A percentile compares a stretch with the other conserved stretches of the same genome.
These are phyloP conservation scores for Curvularia spicifera DNA, from an alignment of 2,329 filamentous ascomycete species.

Conservation along the genomic window DNA sequence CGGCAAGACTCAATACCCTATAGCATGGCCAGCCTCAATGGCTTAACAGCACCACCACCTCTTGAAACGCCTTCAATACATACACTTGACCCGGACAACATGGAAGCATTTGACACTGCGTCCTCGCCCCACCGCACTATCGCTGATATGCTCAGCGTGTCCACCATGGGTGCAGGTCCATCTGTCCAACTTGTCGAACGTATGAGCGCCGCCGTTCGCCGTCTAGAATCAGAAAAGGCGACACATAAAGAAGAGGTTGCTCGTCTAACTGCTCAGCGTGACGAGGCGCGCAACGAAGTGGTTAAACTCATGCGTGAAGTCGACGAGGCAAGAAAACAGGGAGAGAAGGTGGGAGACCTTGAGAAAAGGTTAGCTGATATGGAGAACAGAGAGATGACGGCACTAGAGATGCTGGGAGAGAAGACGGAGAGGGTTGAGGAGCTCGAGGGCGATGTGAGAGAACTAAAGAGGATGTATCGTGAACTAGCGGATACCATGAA, in stretches of 20 bases:
- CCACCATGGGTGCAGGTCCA: constrained; percentile 87
- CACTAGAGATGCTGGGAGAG: constrained; percentile 92
- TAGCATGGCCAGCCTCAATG: constrained; percentile 46
- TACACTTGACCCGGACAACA: constrained; percentile 49
- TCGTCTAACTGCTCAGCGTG: constrained; percentile 81
- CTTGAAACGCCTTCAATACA: constrained; percentile 57
- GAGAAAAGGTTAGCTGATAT: constrained; percentile 72
- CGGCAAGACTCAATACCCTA: constrained; percentile 47
- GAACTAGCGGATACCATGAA: constrained; percentile 62
- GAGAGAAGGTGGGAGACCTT: constrained; percentile 66
- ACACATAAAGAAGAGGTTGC: constrained; percentile 84
- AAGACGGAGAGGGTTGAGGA: constrained; percentile 96
- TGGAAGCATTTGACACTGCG: constrained; percentile 61
- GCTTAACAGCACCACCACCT: constrained; percentile 27
- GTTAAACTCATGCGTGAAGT: constrained; percentile 86
- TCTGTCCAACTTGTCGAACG: constrained; percentile 94
- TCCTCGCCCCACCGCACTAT: constrained; percentile 70
- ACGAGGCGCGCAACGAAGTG: constrained; percentile 92
- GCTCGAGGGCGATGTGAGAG: constrained; percentile 82
- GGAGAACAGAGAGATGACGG: constrained; percentile 83
- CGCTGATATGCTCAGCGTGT: constrained; percentile 81
- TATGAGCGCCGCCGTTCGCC: constrained; percentile 91
- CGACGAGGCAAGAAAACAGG: constrained; percentile 70
- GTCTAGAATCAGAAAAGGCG: constrained; percentile 90
- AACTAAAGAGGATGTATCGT: constrained; percentile 95